Base-by-base conservation (phyloP, 306 rosid genomes). In the Inga leiocalycina region DNA sequence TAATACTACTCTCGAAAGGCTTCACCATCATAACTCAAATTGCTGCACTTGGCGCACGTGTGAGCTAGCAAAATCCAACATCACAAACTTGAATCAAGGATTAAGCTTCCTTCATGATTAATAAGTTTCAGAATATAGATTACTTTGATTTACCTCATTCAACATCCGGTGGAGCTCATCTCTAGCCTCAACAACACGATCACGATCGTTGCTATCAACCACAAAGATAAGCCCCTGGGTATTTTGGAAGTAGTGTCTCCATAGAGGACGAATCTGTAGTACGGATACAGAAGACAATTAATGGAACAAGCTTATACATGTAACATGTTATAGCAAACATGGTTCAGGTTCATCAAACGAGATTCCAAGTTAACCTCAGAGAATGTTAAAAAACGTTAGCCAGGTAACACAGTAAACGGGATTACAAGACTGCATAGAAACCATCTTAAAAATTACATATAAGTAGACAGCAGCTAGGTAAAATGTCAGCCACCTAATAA, bases 191-290 rank as follows among this genome's bases (percentile, higher is more conserved):
- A 86, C 87, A 19, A 89, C 86, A 87, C 88, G 83, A 64, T 88
- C 93, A n/a, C 88, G 89, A 78, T 88, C 91, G 57, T 90, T 90
- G 88, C 93, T 87, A 64, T 88, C 93, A 80, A 90, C 93, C 71
- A 87, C 91, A 12, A 90, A 88, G 79, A 90, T 88, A 65, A 88
- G 87, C 52, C 93, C 93, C 81, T 85, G 90, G 4, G 91, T 90
- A 72, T 90, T 90, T 89, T 88, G 89, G 87, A 90, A 90, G 76
- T 88, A 88, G 83, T 86, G 91, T 81, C 91, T 88, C 90, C 91
- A 88, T 35, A 88, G 68, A 35, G 91, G 89, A 62, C 90, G 88
- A 51, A 90, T 90, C 87, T 88, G 74, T 11, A 45, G 44, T 44
- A 17, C 48, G 54, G 19, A 57, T 35, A 68, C n/a, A 1, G 71